Conservation (phyloP, 768 basidiomycete genomes). For the Obba rivulosa region DNA sequence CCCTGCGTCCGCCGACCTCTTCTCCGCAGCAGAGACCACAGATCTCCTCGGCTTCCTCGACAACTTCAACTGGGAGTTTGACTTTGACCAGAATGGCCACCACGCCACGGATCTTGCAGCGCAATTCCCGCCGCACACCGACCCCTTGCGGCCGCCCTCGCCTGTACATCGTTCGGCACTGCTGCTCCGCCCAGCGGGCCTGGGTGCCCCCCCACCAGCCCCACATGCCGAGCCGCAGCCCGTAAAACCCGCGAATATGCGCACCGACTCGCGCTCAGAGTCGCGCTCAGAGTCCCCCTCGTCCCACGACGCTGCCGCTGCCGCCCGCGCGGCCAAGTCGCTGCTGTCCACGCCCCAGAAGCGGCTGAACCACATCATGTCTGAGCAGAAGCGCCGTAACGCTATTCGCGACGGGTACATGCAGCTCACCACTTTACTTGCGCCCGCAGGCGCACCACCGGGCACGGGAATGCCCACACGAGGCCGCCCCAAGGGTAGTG, state of each 20-base stretch:
- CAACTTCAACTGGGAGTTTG: constrained; percentile 68
- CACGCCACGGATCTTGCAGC: constrained; percentile 1
- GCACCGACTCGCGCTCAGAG: constrained; percentile 11
- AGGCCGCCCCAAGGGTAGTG: constrained; percentile 77
- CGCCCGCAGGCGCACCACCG: constrained; percentile 68
- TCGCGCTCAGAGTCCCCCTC: constrained; percentile 4
- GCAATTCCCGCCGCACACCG: constrained; percentile 18
- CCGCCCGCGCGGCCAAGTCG: constrained; percentile 36
- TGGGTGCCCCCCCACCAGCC: background rate
- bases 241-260: background rate
- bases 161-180: constrained; percentile 4
- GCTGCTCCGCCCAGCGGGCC: background rate
- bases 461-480: constrained; percentile 68
- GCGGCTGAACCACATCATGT: constrained; percentile 89
- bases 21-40: constrained; percentile 72
- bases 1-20: constrained; percentile 71
- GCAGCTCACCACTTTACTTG: constrained; percentile 75
- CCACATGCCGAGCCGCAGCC: background rate
- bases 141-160: constrained; percentile 10
- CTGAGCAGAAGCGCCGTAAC: constrained; percentile 89
- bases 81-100: constrained; percentile 24
- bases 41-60: constrained; percentile 81
- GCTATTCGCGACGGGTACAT: constrained; percentile 89
- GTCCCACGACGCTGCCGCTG: too few relatives aligned
- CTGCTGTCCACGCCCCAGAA: constrained; percentile 82